Percentiles rank a stretch among this genome's conserved stretches.
Conservation (phyloP, 306 rosid genomes). For the Ochetophila trinervis region DNA sequence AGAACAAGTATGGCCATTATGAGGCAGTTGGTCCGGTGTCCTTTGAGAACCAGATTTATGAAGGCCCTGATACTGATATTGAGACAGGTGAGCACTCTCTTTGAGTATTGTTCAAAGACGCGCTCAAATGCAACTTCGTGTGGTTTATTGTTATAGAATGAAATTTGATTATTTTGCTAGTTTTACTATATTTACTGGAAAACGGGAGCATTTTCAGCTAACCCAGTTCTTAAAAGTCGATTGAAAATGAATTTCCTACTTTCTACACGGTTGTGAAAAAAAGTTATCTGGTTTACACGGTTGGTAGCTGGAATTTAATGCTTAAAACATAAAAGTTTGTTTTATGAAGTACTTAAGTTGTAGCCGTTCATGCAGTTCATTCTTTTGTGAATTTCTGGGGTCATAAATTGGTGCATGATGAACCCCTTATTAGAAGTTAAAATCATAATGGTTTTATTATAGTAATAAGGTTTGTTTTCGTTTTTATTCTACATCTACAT, state of each 20-base stretch:
- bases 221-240: background rate
- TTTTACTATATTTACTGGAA: background rate
- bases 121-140: conserved; percentile 5
- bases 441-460: background rate
- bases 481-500: too few relatives aligned
- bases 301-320: background rate
- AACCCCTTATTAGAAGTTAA: background rate
- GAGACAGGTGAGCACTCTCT: conserved; percentile 64
- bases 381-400: background rate
- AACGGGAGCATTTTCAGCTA: background rate
- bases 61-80: conserved; percentile 96
- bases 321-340: background rate
- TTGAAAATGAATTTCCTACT: background rate
- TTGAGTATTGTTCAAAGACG: background rate
- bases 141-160: conserved; percentile 11
- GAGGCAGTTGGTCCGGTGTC: conserved; percentile 63
- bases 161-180: background rate
- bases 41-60: conserved; percentile 85
- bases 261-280: background rate
- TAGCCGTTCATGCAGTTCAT: background rate
- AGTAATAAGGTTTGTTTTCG: background rate
- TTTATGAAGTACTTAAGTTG: background rate
- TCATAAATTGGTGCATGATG: background rate
- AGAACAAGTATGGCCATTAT: conserved; percentile 89
- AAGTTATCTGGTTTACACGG: background rate